A percentile compares a stretch with the other conserved stretches of the same genome.
phyloP scores from a whole-genome alignment of 106 monocot genomes.

The Dendrobium huoshanense region DNA sequence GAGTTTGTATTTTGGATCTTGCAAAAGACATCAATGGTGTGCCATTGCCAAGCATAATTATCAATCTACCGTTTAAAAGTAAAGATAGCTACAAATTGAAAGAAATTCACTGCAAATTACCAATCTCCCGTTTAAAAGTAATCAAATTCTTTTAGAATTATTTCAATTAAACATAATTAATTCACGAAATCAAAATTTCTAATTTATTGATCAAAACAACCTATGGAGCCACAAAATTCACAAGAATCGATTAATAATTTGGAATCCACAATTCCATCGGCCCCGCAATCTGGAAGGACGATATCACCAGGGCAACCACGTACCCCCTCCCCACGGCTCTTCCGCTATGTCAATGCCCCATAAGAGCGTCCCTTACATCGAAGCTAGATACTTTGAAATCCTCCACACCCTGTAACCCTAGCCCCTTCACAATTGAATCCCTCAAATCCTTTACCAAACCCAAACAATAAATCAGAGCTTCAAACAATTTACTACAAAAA shows the following conservation, averaged over 20 bases:
- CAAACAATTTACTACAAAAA: not conserved
- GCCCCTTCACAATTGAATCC: constrained; percentile 59
- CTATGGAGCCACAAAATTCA: too few species aligned
- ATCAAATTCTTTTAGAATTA: too few species aligned
- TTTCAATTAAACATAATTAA: too few species aligned
- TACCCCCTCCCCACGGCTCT: constrained; percentile 14
- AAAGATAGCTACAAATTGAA: too few species aligned
- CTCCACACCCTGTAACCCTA: constrained; percentile 51
- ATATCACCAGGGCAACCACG: constrained; percentile 37
- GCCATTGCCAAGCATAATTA: too few species aligned
- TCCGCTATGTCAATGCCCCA: constrained; percentile 43
- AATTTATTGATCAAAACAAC: too few species aligned
- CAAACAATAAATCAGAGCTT: not conserved
- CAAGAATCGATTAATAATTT: not conserved
- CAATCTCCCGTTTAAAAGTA: too few species aligned
- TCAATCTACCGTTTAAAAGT: too few species aligned
- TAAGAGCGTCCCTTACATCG: constrained; percentile 63
- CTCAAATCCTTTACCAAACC: constrained; percentile 59
- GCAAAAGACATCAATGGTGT: too few species aligned
- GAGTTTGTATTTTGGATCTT: too few species aligned
- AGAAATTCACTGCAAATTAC: too few species aligned
- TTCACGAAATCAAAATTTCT: too few species aligned
- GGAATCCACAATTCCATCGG: constrained; percentile 98
- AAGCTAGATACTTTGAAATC: constrained; percentile 67
- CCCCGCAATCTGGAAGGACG: constrained; percentile 82